phyloP scores from a whole-genome alignment of 2,329 filamentous ascomycete genomes.

The Neonectria faginata region DNA sequence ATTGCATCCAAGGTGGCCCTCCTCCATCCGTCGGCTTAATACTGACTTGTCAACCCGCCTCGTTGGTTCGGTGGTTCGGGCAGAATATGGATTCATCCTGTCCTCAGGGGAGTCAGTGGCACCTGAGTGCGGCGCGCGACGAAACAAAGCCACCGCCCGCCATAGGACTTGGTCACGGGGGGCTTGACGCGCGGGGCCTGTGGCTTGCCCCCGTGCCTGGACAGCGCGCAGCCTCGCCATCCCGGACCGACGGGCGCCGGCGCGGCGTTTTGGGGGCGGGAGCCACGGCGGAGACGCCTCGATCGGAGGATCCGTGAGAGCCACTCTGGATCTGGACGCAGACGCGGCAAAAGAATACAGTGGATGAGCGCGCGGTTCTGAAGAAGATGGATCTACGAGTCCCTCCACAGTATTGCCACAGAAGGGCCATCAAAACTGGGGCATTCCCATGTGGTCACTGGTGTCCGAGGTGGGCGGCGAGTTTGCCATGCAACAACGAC shows the following conservation, averaged over 20 bases:
- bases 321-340: not conserved
- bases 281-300: not conserved
- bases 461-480: not conserved
- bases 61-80: conserved; percentile 14
- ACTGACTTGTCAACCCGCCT: conserved; percentile 7
- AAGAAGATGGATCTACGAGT: conserved; percentile 8
- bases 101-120: not conserved
- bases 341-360: not conserved
- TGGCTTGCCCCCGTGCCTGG: conserved; percentile 22
- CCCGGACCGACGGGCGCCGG: not conserved
- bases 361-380: not conserved
- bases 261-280: not conserved
- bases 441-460: conserved; percentile 7
- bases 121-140: conserved; percentile 19
- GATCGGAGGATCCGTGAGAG: not conserved
- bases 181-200: conserved; percentile 8
- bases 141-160: conserved; percentile 17
- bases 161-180: conserved; percentile 20
- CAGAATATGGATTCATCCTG: not conserved
- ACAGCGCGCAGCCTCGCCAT: not conserved
- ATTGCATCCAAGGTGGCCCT: conserved; percentile 5
- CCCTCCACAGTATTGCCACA: conserved; percentile 19
- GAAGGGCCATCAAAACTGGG: conserved; percentile 17
- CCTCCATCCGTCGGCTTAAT: conserved; percentile 13
- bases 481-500: too few relatives aligned